Base-by-base conservation (phyloP, 257 asterid species). In the Striga asiatica region DNA sequence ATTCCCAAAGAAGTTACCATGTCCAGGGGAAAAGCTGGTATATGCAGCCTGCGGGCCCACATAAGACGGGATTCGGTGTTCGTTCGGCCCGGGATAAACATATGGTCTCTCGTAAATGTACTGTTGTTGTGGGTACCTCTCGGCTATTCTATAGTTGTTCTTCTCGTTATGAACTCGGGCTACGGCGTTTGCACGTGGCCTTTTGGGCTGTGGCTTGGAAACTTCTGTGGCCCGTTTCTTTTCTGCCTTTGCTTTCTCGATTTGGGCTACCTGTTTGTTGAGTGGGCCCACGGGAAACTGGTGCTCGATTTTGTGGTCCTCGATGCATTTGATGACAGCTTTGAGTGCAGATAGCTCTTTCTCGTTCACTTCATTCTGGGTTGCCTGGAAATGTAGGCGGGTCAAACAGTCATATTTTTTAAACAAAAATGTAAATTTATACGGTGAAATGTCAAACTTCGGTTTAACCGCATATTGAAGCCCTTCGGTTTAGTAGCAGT, bases 221-320 rank as follows among this genome's bases (percentile, higher is more conserved):
- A 87, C 85, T 74, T 91, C 98, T 23, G 94, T 84, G 9, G 85
- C 93, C 20, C 89, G 83, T 71, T 91, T 91, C 83, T 80, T 87
- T 76, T 81, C 98, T 0, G 95, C 94, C 78, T 84, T 91, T 8
- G 75, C 89, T 72, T 91, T 91, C 88, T 91, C 98, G 27, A 87
- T 80, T 71, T 74, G 93, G 22, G 66, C 49, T 27, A 87, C 75
- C 73, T 76, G 83, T 51, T 84, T 91, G 63, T 87, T 95, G 67
- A 91, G 98, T 53, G 89, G 79, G 29, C 77, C 94, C 59, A 82
- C 45, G 0, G 93, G 93, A 71, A 78, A 87, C 57, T 75, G 85
- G 35, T 54, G 74, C 74, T 84, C 97, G 1, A 91, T 93, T 69
- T 84, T 84, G 53, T 92, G 88, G 38, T 92, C 98, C 71, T 88